These are phyloP conservation scores for Aeschynomene evenia DNA, from an alignment of 306 rosid species.

Conservation along the genomic window DNA sequence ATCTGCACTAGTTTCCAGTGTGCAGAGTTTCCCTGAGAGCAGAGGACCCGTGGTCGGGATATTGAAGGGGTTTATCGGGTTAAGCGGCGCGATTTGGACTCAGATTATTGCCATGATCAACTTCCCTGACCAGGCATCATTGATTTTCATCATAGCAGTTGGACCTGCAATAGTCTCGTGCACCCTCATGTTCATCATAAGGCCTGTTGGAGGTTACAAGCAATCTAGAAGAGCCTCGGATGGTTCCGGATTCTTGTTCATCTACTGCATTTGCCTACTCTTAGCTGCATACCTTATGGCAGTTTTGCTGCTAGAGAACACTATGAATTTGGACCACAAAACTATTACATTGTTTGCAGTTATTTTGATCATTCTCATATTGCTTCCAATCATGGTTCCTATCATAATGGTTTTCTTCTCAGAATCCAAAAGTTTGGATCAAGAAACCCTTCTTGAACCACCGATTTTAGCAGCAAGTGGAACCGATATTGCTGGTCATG, in stretches of 20 bases:
- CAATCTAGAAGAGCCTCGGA: conserved; percentile 59
- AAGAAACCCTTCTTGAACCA: conserved; percentile 55
- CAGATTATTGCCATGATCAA: conserved; percentile 51
- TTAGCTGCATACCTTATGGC: conserved; percentile 66
- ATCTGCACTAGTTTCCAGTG: conserved; percentile 59
- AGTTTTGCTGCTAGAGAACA: conserved; percentile 55
- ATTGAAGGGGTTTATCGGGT: conserved; percentile 70
- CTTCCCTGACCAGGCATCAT: conserved; percentile 48
- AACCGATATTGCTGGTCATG: conserved; percentile 37
- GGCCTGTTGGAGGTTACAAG: conserved; percentile 51
- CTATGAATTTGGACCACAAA: conserved; percentile 38
- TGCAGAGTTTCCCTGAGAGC: conserved; percentile 66
- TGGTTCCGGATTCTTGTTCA: conserved; percentile 52
- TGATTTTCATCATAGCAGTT: conserved; percentile 61
- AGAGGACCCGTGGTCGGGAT: conserved; percentile 78
- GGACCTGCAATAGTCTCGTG: conserved; percentile 58
- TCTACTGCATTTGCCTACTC: conserved; percentile 56
- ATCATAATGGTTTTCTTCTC: conserved; percentile 53
- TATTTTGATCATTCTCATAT: conserved; percentile 42
- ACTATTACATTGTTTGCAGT: conserved; percentile 34
- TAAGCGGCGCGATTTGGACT: conserved; percentile 65
- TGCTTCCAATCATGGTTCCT: conserved; percentile 60
- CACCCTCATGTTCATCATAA: conserved; percentile 58
- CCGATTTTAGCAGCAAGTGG: conserved; percentile 15
- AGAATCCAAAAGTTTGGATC: conserved; percentile 30